Conservation (phyloP, 2,329 filamentous ascomycete genomes). For the Aspergillus awamori region DNA sequence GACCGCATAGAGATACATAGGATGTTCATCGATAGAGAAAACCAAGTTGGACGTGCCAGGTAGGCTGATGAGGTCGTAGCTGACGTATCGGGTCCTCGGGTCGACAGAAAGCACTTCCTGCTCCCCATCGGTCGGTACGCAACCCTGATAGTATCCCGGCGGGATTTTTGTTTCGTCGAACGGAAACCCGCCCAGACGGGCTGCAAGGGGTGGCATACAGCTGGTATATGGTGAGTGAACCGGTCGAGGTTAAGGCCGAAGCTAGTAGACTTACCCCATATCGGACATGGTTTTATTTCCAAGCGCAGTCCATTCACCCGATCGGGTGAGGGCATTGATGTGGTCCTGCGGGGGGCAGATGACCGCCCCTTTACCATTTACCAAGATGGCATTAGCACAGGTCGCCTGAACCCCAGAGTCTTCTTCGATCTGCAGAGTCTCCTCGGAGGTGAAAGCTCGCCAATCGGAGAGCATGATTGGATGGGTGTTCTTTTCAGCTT, state of each 20-base stretch:
- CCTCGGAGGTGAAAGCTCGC: conserved; percentile 56
- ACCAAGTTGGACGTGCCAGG: conserved; percentile 54
- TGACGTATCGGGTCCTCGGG: conserved; percentile 50
- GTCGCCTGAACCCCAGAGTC: not conserved
- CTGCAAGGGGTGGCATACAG: conserved; percentile 28
- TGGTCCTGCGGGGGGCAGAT: conserved; percentile 54
- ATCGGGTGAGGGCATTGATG: conserved; percentile 38
- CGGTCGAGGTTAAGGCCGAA: too few relatives aligned
- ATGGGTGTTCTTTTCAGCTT: conserved; percentile 52
- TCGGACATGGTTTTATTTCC: conserved; percentile 30
- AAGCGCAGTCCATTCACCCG: conserved; percentile 25
- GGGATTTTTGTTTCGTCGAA: conserved; percentile 31
- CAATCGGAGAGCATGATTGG: conserved; percentile 60
- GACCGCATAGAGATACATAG: conserved; percentile 48
- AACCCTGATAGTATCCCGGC: conserved; percentile 39
- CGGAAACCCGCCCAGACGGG: conserved; percentile 28
- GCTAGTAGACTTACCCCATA: conserved; percentile 32
- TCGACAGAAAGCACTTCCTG: conserved; percentile 50
- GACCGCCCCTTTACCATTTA: conserved; percentile 63
- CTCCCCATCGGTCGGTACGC: conserved; percentile 50
- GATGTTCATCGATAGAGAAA: conserved; percentile 50
- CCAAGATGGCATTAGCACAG: conserved; percentile 62
- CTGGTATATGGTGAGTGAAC: conserved; percentile 11
- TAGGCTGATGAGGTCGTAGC: conserved; percentile 59
- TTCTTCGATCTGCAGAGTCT: conserved; percentile 39